Base-by-base conservation (phyloP, 345 rosid species). In the Leavenworthia alabamica region DNA sequence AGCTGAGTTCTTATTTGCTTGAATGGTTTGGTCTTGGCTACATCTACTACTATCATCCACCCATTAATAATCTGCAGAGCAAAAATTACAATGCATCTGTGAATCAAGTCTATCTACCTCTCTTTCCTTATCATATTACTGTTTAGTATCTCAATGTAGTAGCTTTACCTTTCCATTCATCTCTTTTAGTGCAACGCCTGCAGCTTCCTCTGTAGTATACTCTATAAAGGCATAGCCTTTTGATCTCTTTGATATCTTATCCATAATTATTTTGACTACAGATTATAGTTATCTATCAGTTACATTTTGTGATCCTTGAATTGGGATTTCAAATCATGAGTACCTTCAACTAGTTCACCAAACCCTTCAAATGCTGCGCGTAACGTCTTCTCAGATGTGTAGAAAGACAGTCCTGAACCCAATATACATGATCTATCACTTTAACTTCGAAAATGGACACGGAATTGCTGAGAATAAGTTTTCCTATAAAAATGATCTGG, bases 41-140 rank as follows among this genome's bases (percentile, higher is more conserved):
- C 94, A 73, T 92, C 97, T 20, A 92, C 97, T 32, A 86, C 88
- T 64, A 92, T 92, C 98, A 92, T 83, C 98, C 98, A 92, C 27
- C 98, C 98, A 58, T 92, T 92, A 15, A 92, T 92, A 79, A 92
- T 92, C 96, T 92, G 83, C 67, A 39, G 62, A 7, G n/a, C 56
- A 33, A 19, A 31, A 48, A 37, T 0, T 5, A 58, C 6, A 44
- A 28, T 39, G 29, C 68, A 59, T 60, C 15, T 16, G 36, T 1
- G 36, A 49, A 23, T 59, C 71, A 58, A 74, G 26, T 29, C 22
- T 51, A 32, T 60, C 0, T 27, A n/a, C n/a, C 49, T 14, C 39
- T 60, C 5, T 37, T 44, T 52, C n/a, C 9, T 3, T 5, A 24
- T 16, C 13, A 33, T 39, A 51, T 15, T 8, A 54, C 45, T 43